Base-by-base conservation (phyloP, 192 early-diverging fungal genomes). In the Pilaira anomala region DNA sequence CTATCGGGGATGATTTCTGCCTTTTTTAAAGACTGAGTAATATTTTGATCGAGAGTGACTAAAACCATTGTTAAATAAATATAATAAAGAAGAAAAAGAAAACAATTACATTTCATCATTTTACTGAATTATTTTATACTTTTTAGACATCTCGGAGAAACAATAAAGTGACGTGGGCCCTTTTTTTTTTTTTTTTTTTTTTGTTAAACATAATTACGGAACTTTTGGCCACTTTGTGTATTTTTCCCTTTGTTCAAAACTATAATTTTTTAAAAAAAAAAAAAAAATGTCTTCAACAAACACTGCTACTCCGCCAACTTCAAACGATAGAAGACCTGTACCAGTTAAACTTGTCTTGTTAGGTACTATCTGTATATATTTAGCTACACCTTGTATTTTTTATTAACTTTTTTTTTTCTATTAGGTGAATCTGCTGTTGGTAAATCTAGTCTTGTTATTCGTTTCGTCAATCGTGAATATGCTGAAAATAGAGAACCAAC, bases 401-500 rank as follows among this genome's bases (percentile, higher is more conserved):
- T n/a, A n/a, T n/a, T n/a, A n/a, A 36, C 33, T 36, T 36, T 36
- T 54, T 36, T 19, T 28, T n/a, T 33, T 19, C 5, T 48, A 4
- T 21, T 73, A 88, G 88, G 88, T 40, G 88, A 91, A 70, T 93
- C 96, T 22, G 96, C 96, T 58, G 97, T 99, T 44, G 97, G 97
- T 63, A 99, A 99, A 75, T 95, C 93, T 18, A 94, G 92, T 80
- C 80, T 99, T 41, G 94, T 97, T 9, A 79, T 96, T 54, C 88
- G 97, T 9, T 97, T 98, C 76, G 94, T 96, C 39, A 95, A 94
- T 82, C 86, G 93, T 74, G 93, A 98, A 78, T 99, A 94, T 73
- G 84, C 89, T 57, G 94, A 96, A 56, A 96, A 98, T 83, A 92
- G 93, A 67, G 96, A 98, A 74, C 96, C 97, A 9, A 99, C 97